phyloP scores from a whole-genome alignment of 768 basidiomycete genomes.

The Amanita thiersii region DNA sequence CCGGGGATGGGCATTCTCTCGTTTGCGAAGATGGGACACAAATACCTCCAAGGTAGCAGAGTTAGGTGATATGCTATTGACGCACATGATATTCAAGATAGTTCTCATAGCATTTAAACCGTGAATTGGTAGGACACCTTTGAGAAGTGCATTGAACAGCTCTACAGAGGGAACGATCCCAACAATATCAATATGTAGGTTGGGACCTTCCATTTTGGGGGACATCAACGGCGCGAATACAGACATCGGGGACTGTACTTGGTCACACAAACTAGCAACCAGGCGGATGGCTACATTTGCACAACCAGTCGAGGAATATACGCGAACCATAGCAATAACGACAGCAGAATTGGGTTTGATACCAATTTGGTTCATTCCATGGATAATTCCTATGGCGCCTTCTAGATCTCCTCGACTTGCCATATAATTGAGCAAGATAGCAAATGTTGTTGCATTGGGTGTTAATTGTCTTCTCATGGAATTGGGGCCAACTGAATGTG shows the following conservation, averaged over 20 bases:
- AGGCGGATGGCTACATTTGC: slow-evolving; percentile 44
- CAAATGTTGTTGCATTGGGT: slow-evolving; percentile 55
- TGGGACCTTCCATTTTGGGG: slow-evolving; percentile 1
- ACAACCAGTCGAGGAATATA: slow-evolving; percentile 40
- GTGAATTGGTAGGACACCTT: slow-evolving; percentile 35
- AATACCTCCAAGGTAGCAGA: slow-evolving; percentile 47
- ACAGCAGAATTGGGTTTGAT: slow-evolving; percentile 38
- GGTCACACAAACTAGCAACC: slow-evolving; percentile 36
- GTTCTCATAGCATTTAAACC: slow-evolving; percentile 40
- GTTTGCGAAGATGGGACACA: slow-evolving; percentile 39
- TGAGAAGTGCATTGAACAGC: slow-evolving; percentile 57
- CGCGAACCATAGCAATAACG: slow-evolving; percentile 47
- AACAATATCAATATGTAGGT: slow-evolving; percentile 15
- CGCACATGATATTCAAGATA: slow-evolving; percentile 50
- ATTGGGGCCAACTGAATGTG: slow-evolving; percentile 1
- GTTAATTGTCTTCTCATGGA: slow-evolving; percentile 12
- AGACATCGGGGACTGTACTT: slow-evolving; percentile 4
- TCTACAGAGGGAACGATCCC: slow-evolving; percentile 29
- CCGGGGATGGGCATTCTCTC: slow-evolving; percentile 33
- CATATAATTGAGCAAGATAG: slow-evolving; percentile 52
- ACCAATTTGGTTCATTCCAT: slow-evolving; percentile 34
- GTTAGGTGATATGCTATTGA: slow-evolving; percentile 42
- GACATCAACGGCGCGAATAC: slow-evolving; percentile 6
- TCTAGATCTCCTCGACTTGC: slow-evolving; percentile 34
- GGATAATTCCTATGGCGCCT: slow-evolving; percentile 36